A percentile compares a stretch with the other conserved stretches of the same genome.
phyloP scores from a whole-genome alignment of 257 asterid species.

The Eustoma russellianum region DNA sequence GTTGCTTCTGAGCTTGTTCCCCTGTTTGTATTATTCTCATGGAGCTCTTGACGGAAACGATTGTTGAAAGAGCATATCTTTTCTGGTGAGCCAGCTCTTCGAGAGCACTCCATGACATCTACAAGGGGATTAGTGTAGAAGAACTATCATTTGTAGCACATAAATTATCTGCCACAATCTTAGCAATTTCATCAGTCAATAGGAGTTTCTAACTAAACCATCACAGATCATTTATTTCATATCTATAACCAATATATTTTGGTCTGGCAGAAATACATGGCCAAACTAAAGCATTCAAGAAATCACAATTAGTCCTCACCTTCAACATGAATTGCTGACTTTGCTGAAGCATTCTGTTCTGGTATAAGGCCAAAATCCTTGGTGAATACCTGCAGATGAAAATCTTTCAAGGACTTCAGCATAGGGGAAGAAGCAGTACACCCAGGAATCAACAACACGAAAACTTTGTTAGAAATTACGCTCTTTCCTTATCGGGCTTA shows the following conservation, averaged over 20 bases:
- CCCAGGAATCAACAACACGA: too few relatives aligned
- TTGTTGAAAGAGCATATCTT: constrained; percentile 3
- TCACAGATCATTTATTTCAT: too few relatives aligned
- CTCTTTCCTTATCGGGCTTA: too few relatives aligned
- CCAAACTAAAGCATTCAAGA: not conserved
- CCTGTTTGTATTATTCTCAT: constrained; percentile 2
- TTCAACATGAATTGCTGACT: constrained; percentile 31
- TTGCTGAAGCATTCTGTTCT: constrained; percentile 14
- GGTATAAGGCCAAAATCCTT: constrained; percentile 32
- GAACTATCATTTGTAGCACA: too few relatives aligned
- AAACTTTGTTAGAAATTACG: too few relatives aligned
- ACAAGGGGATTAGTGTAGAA: not conserved
- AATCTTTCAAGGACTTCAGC: constrained; percentile 13
- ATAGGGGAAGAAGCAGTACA: too few relatives aligned
- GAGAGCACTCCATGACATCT: constrained; percentile 14
- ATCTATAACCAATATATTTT: too few relatives aligned
- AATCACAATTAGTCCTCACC: constrained; percentile 22
- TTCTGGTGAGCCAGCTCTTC: constrained; percentile 20
- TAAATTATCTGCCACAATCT: too few relatives aligned
- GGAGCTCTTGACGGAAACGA: too few relatives aligned
- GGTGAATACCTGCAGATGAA: constrained; percentile 47
- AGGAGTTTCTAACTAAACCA: too few relatives aligned
- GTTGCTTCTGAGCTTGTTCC: constrained; percentile 21
- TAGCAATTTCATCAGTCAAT: too few relatives aligned
- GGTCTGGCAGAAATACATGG: not conserved